Percentiles rank a stretch among this genome's conserved stretches.
phyloP scores from a whole-genome alignment of 805 yeast genomes.

The Saccharomycopsis fermentans region DNA sequence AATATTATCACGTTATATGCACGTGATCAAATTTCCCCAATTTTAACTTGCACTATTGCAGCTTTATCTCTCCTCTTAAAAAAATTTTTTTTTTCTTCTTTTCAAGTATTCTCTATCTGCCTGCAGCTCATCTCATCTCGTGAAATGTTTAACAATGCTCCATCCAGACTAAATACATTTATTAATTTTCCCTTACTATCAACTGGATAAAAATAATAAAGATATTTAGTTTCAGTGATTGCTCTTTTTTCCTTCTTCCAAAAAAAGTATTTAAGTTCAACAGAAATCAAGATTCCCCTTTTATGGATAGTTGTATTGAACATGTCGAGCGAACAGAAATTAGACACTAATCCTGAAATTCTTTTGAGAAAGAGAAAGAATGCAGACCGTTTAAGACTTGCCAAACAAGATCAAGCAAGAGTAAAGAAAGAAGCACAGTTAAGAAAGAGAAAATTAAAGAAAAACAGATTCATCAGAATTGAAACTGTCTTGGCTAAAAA shows the following conservation, averaged over 20 bases:
- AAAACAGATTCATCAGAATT: slow-evolving; percentile 56
- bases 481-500: slow-evolving; percentile 62
- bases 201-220: too few species aligned
- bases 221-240: too few species aligned
- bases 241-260: too few species aligned
- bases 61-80: not conserved
- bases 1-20: not conserved
- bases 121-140: not conserved
- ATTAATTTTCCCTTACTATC: too few species aligned
- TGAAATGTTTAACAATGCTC: too few species aligned
- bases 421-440: slow-evolving; percentile 38
- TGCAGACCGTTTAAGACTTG: slow-evolving; percentile 61
- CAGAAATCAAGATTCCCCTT: too few species aligned
- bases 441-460: slow-evolving; percentile 32
- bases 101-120: too few species aligned
- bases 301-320: too few species aligned
- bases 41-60: too few species aligned
- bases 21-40: too few species aligned
- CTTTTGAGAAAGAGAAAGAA: slow-evolving; percentile 70
- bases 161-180: too few species aligned
- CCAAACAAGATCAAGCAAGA: slow-evolving; percentile 58
- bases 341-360: slow-evolving; percentile 66
- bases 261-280: too few species aligned
- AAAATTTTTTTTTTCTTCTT: not conserved
- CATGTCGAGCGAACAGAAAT: slow-evolving; percentile 27